Evolutionary conservation across 176 grass and related monocot genomes (phyloP).

Genomic region (Neostapfia colusana): DNA sequence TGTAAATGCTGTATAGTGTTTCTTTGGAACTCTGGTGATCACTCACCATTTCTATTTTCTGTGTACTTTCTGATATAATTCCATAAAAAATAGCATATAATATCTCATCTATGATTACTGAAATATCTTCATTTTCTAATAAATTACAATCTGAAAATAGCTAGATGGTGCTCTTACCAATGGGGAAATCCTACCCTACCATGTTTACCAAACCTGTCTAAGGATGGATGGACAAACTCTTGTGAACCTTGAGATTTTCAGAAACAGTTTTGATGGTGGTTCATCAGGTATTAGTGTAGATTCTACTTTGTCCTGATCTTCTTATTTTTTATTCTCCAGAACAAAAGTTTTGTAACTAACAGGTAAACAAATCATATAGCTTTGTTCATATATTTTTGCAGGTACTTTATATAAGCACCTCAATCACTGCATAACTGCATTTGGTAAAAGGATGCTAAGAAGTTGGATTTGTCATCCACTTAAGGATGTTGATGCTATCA

Average conservation of each 20-base stretch:
- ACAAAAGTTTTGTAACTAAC: slow-evolving; percentile 7
- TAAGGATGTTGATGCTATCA: slow-evolving; percentile 70
- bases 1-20: slow-evolving; percentile 4
- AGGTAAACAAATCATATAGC: slow-evolving; percentile 6
- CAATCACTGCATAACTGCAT: slow-evolving; percentile 85
- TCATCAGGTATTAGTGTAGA: slow-evolving; percentile 54
- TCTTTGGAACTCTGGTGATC: neutral
- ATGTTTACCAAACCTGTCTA: slow-evolving; percentile 82
- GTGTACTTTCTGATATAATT: neutral
- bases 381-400: slow-evolving; percentile 40
- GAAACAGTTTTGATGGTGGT: slow-evolving; percentile 77
- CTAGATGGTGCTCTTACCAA: slow-evolving; percentile 76
- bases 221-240: slow-evolving; percentile 98
- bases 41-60: slow-evolving; percentile 4
- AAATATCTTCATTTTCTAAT: slow-evolving; percentile 30
- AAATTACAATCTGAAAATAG: slow-evolving; percentile 55
- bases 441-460: slow-evolving; percentile 81
- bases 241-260: slow-evolving; percentile 96
- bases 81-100: neutral
- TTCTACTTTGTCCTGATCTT: slow-evolving; percentile 17
- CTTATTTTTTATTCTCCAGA: slow-evolving; percentile 13
- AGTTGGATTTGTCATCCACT: slow-evolving; percentile 91
- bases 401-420: slow-evolving; percentile 91
- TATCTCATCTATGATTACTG: neutral
- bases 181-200: slow-evolving; percentile 79